A percentile compares a stretch with the other conserved stretches of the same genome.
These are phyloP conservation scores for Chaetothyriales sp. DNA, from an alignment of 2,329 filamentous ascomycete species.

Conservation along the genomic window DNA sequence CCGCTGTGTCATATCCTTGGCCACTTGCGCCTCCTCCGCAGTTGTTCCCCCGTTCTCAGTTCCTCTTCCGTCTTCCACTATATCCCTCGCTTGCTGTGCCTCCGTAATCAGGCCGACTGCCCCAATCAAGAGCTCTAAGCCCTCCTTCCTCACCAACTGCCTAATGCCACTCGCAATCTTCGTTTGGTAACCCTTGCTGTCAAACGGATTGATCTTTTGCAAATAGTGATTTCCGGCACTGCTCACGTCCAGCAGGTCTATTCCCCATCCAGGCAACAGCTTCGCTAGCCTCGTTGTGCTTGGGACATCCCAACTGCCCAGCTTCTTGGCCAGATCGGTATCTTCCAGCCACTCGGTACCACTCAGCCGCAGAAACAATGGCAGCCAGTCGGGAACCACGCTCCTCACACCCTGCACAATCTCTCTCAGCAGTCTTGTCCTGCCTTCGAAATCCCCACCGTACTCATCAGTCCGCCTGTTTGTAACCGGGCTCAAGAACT, in stretches of 20 bases:
- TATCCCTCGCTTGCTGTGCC: constrained; percentile 36
- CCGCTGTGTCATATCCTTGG: constrained; percentile 14
- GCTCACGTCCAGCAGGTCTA: constrained; percentile 75
- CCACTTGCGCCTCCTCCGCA: constrained; percentile 13
- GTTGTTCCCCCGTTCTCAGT: constrained; percentile 10
- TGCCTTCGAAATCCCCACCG: constrained; percentile 45
- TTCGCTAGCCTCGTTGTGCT: constrained; percentile 49
- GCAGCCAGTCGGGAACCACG: constrained; percentile 52
- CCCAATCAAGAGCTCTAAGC: constrained; percentile 34
- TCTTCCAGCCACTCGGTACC: constrained; percentile 61
- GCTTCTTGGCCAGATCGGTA: constrained; percentile 38
- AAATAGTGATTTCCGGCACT: constrained; percentile 47
- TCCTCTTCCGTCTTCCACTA: constrained; percentile 28
- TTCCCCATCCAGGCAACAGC: constrained; percentile 55
- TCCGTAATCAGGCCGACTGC: constrained; percentile 43
- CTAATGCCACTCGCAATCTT: constrained; percentile 36
- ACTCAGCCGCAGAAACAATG: constrained; percentile 59
- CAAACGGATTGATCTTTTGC: constrained; percentile 30
- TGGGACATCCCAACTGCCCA: constrained; percentile 50
- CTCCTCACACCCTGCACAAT: constrained; percentile 50
- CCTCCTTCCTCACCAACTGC: constrained; percentile 24
- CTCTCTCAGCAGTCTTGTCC: constrained; percentile 54
- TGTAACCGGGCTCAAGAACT: constrained; percentile 53
- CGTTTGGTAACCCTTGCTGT: constrained; percentile 37
- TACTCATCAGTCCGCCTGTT: constrained; percentile 53